A percentile compares a stretch with the other conserved stretches of the same genome.
Conservation (phyloP, 2,329 filamentous ascomycete species). For the Lachnellula hyalina region DNA sequence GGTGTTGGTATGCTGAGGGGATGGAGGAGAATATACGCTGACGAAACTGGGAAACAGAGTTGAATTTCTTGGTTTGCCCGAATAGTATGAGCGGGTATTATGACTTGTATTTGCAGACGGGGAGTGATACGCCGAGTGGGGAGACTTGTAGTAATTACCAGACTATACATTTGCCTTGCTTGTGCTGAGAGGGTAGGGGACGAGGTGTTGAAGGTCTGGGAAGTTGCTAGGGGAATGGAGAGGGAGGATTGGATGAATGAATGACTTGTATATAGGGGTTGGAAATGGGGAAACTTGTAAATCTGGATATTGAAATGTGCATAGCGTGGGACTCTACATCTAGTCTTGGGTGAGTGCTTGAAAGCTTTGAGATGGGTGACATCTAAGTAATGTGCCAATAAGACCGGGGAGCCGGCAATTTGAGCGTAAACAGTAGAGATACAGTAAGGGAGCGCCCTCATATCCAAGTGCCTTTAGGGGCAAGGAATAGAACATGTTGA, state of each 20-base stretch:
- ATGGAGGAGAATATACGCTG: not conserved
- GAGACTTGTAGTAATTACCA: slow-evolving; percentile 49
- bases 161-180: slow-evolving; percentile 44
- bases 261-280: not conserved
- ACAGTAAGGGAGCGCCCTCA: too few relatives aligned
- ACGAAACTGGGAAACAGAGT: slow-evolving; percentile 29
- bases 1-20: too few relatives aligned
- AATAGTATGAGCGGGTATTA: slow-evolving; percentile 38
- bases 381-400: not conserved
- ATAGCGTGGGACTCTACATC: too few relatives aligned
- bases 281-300: not conserved
- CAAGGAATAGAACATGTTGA: too few relatives aligned
- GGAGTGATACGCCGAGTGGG: slow-evolving; percentile 43
- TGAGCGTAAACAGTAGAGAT: too few relatives aligned
- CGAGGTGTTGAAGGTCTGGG: not conserved
- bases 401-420: too few relatives aligned
- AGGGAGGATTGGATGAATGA: not conserved
- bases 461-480: too few relatives aligned
- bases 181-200: slow-evolving; percentile 11
- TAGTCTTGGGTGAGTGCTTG: too few relatives aligned
- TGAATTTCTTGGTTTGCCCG: slow-evolving; percentile 48
- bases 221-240: not conserved
- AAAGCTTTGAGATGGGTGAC: too few relatives aligned
- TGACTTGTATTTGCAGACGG: slow-evolving; percentile 48
- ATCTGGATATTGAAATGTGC: not conserved